These are phyloP conservation scores for Parietaria judaica DNA, from an alignment of 306 rosid genomes.

Conservation along the genomic window DNA sequence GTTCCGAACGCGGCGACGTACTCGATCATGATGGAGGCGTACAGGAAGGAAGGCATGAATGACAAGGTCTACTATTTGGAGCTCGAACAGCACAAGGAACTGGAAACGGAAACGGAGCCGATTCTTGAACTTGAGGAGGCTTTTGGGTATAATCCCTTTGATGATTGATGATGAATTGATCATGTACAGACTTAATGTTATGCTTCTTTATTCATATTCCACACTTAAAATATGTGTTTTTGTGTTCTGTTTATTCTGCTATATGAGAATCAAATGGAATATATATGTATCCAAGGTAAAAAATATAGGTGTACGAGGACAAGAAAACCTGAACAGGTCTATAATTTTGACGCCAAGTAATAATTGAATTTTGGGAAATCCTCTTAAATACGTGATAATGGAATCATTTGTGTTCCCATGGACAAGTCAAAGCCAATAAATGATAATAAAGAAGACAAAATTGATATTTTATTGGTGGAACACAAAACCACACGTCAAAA, in stretches of 20 bases:
- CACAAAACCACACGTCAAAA: no score
- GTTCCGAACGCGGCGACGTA: constrained; percentile 60
- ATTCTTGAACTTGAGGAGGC: no score
- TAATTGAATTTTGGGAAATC: no score
- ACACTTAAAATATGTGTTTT: background rate
- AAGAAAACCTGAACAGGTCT: background rate
- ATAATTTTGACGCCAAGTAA: no score
- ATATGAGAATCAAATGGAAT: no score
- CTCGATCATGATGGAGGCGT: constrained; percentile 62
- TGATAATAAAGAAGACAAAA: no score
- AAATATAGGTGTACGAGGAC: no score
- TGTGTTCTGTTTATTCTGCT: no score
- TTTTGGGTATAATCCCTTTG: constrained; percentile 22
- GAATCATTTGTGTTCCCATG: background rate
- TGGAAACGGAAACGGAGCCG: constrained; percentile 11
- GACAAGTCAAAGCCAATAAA: no score
- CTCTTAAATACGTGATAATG: no score
- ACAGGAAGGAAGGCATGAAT: constrained; percentile 75
- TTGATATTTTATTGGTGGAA: no score
- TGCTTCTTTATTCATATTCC: constrained; percentile 10
- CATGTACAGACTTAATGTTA: constrained; percentile 18
- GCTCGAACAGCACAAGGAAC: constrained; percentile 38
- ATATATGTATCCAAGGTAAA: no score
- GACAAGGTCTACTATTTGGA: constrained; percentile 81
- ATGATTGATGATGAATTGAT: constrained; percentile 15